Evolutionary conservation across 2,329 filamentous ascomycete species (phyloP).

Genomic region (Pseudogymnoascus sp.): DNA sequence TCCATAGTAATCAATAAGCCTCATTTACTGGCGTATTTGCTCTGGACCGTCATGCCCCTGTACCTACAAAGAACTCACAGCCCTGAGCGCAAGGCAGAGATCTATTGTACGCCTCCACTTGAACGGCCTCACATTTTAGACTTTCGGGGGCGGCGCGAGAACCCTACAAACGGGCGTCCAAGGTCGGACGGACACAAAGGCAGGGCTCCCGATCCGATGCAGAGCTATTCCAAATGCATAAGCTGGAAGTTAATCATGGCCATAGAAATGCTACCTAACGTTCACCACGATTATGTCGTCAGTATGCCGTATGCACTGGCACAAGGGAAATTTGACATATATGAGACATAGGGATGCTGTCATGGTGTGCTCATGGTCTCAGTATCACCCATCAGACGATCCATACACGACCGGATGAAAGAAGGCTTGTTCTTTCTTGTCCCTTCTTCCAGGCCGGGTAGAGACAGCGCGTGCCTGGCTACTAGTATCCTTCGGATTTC

Average conservation of each 20-base stretch:
- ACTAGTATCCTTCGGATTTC: not conserved
- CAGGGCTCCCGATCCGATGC: not conserved
- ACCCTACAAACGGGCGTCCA: slow-evolving; percentile 5
- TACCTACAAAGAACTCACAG: not conserved
- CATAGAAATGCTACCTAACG: not conserved
- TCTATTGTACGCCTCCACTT: not conserved
- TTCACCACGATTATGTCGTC: not conserved
- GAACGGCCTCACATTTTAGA: not conserved
- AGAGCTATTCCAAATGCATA: slow-evolving; percentile 5
- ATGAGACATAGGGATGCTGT: slow-evolving; percentile 2
- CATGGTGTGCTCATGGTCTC: slow-evolving; percentile 5
- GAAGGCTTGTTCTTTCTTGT: slow-evolving; percentile 2
- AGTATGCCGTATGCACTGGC: not conserved
- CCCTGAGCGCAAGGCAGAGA: not conserved
- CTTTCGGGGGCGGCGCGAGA: slow-evolving; percentile 6
- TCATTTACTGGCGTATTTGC: not conserved
- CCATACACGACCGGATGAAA: not conserved
- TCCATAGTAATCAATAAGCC: not conserved
- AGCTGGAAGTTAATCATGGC: not conserved
- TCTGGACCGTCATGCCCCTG: not conserved
- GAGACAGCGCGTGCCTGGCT: slow-evolving; percentile 1
- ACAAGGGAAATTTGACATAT: not conserved
- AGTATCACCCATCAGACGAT: not conserved
- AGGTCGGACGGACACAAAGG: not conserved
- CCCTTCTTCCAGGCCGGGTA: not conserved